Conservation (phyloP, 495 filamentous ascomycete genomes). For the Thermothielavioides terrestris region DNA sequence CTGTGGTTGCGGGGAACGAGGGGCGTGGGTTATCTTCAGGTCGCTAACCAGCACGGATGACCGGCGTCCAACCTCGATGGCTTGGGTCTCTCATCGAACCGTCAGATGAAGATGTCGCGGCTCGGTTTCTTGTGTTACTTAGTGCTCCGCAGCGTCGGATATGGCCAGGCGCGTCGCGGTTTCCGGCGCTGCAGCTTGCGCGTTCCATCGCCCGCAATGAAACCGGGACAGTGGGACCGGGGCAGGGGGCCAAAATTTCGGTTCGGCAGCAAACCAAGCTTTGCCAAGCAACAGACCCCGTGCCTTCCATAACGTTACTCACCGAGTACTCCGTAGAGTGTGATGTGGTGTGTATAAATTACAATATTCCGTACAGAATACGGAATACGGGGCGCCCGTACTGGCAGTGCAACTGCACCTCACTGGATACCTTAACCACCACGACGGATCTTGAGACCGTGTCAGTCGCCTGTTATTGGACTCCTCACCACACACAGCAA, state of each 20-base stretch:
- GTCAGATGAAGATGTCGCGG: not conserved
- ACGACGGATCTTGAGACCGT: too few species aligned
- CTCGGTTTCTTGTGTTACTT: not conserved
- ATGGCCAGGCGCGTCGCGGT: not conserved
- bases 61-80: constrained; percentile 1
- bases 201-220: not conserved
- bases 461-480: too few species aligned
- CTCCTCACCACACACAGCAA: too few species aligned
- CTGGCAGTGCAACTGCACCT: too few species aligned
- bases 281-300: not conserved
- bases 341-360: too few species aligned
- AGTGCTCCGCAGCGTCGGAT: too few species aligned
- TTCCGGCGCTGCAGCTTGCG: not conserved
- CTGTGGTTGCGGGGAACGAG: not conserved
- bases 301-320: too few species aligned
- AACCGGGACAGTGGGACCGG: not conserved
- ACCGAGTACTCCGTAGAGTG: too few species aligned
- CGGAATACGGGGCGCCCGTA: too few species aligned
- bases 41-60: not conserved
- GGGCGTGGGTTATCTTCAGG: not conserved
- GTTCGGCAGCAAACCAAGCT: too few species aligned
- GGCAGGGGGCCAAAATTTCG: constrained; percentile 7
- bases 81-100: constrained; percentile 6
- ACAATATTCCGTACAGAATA: too few species aligned
- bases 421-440: too few species aligned